Percentiles rank a stretch among this genome's conserved stretches.
Conservation (phyloP, 805 yeast species). For the Cephaloascus albidus region DNA sequence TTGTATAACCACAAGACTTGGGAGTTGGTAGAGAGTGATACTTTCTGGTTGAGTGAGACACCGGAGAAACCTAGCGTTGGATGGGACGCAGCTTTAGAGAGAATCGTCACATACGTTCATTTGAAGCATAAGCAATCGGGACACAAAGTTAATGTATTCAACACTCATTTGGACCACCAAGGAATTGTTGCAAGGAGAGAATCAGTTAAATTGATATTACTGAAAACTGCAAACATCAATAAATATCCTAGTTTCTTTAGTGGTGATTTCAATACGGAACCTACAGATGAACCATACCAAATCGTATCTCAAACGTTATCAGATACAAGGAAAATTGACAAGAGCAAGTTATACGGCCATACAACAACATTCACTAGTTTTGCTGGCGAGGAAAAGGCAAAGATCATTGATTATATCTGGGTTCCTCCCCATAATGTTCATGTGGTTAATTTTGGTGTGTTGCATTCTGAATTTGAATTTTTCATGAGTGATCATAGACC, state of each 20-base stretch:
- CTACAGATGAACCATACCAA: slow-evolving; percentile 27
- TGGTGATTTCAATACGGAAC: slow-evolving; percentile 34
- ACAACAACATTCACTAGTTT: slow-evolving; percentile 41
- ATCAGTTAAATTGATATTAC: slow-evolving; percentile 22
- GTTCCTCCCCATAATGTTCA: slow-evolving; percentile 18
- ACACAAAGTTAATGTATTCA: slow-evolving; percentile 16
- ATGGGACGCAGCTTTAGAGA: slow-evolving; percentile 36
- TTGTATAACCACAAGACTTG: slow-evolving; percentile 14
- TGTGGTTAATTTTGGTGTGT: slow-evolving; percentile 26
- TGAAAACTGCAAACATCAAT: slow-evolving; percentile 20
- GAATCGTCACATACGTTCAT: slow-evolving; percentile 27
- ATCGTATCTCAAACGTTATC: slow-evolving; percentile 23
- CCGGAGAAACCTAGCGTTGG: slow-evolving; percentile 23
- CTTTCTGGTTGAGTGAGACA: slow-evolving; percentile 17
- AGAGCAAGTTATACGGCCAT: slow-evolving; percentile 28
- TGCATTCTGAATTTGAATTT: slow-evolving; percentile 21
- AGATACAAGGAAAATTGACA: slow-evolving; percentile 25
- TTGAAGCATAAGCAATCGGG: slow-evolving; percentile 12
- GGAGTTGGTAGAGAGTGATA: slow-evolving; percentile 11
- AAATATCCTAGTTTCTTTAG: slow-evolving; percentile 26
- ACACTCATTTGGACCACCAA: slow-evolving; percentile 33
- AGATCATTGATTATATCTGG: slow-evolving; percentile 38
- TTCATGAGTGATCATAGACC: slow-evolving; percentile 34
- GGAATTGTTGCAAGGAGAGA: slow-evolving; percentile 26
- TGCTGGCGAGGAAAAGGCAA: slow-evolving; percentile 13